Percentiles rank a stretch among this genome's conserved stretches.
Conservation (phyloP, 306 rosid species). For the Prunus kanzakura region DNA sequence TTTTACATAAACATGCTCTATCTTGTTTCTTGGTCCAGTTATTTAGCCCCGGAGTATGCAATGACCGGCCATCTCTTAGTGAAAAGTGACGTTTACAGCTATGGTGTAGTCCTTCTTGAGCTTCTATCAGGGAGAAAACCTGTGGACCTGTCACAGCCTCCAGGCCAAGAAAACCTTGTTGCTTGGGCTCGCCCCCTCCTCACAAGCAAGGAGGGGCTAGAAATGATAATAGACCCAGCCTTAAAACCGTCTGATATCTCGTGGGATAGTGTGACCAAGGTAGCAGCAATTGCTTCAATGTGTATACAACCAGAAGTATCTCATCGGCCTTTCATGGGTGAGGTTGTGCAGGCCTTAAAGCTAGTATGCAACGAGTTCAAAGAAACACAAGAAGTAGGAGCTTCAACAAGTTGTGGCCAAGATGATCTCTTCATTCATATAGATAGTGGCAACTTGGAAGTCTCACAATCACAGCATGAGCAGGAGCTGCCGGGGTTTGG, state of each 20-base stretch:
- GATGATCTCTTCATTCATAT: slow-evolving; percentile 33
- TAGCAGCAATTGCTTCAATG: slow-evolving; percentile 98
- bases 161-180: slow-evolving; percentile 95
- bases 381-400: slow-evolving; percentile 44
- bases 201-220: slow-evolving; percentile 64
- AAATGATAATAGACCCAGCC: slow-evolving; percentile 63
- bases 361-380: slow-evolving; percentile 84
- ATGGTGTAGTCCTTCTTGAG: slow-evolving; percentile 96
- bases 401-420: slow-evolving; percentile 45
- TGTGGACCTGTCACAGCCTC: slow-evolving; percentile 80
- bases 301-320: slow-evolving; percentile 95
- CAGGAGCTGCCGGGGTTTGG: slow-evolving; percentile 23
- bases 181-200: slow-evolving; percentile 93
- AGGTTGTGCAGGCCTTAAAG: slow-evolving; percentile 95
- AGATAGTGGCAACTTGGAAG: slow-evolving; percentile 25
- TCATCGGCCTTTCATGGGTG: slow-evolving; percentile 97
- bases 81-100: slow-evolving; percentile 97
- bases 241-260: slow-evolving; percentile 44
- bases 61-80: slow-evolving; percentile 98
- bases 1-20: neutral
- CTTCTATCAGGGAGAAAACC: slow-evolving; percentile 94
- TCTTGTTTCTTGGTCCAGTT: slow-evolving; percentile 47
- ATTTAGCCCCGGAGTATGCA: slow-evolving; percentile 97
- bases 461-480: slow-evolving; percentile 15
- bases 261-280: slow-evolving; percentile 57